These are phyloP conservation scores for Epichloe gansuensis DNA, from an alignment of 2,329 filamentous ascomycete genomes.

Conservation along the genomic window DNA sequence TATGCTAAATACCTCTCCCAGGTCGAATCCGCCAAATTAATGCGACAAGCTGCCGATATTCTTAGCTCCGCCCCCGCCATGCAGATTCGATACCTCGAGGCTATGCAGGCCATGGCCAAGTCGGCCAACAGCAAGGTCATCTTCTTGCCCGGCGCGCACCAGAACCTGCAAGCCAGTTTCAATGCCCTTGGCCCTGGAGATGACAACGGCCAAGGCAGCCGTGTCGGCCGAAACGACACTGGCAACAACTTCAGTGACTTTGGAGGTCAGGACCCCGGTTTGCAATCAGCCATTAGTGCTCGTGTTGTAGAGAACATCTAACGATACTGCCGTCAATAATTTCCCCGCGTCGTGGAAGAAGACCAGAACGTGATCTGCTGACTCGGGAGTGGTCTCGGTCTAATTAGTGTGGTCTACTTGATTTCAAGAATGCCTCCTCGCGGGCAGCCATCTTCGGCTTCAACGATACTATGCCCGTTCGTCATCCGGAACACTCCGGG, in stretches of 20 bases:
- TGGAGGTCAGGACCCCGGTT: conserved; percentile 42
- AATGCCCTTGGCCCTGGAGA: conserved; percentile 29
- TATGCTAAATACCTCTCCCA: conserved; percentile 9
- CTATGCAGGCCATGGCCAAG: conserved; percentile 98
- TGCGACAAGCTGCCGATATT: conserved; percentile 88
- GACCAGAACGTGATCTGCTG: conserved; percentile 14
- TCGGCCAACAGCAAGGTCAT: conserved; percentile 80
- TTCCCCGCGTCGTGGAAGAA: not conserved
- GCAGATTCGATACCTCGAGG: conserved; percentile 96
- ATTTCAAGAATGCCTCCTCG: conserved; percentile 13
- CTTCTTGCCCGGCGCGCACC: conserved; percentile 53
- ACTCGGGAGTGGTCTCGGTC: conserved; percentile 17
- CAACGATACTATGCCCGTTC: conserved; percentile 2
- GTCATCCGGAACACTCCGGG: conserved; percentile 1
- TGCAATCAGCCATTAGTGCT: conserved; percentile 72
- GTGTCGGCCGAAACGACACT: conserved; percentile 32
- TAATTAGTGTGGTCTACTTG: conserved; percentile 24
- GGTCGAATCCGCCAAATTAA: conserved; percentile 90
- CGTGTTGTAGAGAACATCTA: conserved; percentile 78
- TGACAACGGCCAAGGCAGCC: conserved; percentile 30
- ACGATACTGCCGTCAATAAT: conserved; percentile 12
- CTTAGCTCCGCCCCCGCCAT: conserved; percentile 84
- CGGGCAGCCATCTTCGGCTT: conserved; percentile 10
- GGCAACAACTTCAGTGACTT: conserved; percentile 33
- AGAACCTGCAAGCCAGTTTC: conserved; percentile 40